phyloP scores from a whole-genome alignment of 352 stramenopile species.

The Albugo candida region DNA sequence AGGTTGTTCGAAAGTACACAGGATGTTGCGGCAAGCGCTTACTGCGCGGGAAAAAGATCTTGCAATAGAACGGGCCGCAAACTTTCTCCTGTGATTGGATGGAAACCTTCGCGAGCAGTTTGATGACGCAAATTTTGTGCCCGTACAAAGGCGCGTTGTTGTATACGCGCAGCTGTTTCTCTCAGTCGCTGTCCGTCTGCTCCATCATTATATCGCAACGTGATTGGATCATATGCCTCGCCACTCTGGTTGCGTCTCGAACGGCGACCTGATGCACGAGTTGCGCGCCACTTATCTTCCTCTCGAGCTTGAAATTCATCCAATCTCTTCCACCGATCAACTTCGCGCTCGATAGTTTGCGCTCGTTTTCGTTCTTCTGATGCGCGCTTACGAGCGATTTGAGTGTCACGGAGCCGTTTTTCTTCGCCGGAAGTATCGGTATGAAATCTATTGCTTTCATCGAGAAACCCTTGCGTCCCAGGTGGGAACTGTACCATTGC shows the following conservation, averaged over 20 bases:
- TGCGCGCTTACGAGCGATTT: conserved; percentile 23
- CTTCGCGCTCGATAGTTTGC: conserved; percentile 43
- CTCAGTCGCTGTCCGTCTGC: conserved; percentile 53
- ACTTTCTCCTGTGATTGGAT: conserved; percentile 69
- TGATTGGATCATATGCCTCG: conserved; percentile 77
- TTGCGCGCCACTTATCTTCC: conserved; percentile 34
- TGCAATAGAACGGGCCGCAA: conserved; percentile 23
- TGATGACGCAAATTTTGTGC: conserved; percentile 67
- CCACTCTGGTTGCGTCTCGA: conserved; percentile 71
- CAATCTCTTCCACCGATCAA: conserved; percentile 73
- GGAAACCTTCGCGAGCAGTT: conserved; percentile 60
- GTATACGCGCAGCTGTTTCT: conserved; percentile 42
- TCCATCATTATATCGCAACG: conserved; percentile 73
- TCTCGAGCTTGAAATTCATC: conserved; percentile 36
- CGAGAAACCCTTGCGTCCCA: conserved; percentile 56
- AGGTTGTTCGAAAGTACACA: not conserved
- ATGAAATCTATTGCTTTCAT: conserved; percentile 76
- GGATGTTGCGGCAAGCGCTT: not conserved
- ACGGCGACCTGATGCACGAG: conserved; percentile 55
- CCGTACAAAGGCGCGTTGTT: conserved; percentile 48
- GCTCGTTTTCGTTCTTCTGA: conserved; percentile 44
- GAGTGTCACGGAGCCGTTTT: conserved; percentile 31
- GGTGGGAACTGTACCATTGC: conserved; percentile 49
- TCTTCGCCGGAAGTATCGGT: conserved; percentile 78
- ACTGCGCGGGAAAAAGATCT: conserved; percentile 24